These are phyloP conservation scores for Chlamydomonas urium DNA, from an alignment of 139 green algal genomes.

Conservation along the genomic window DNA sequence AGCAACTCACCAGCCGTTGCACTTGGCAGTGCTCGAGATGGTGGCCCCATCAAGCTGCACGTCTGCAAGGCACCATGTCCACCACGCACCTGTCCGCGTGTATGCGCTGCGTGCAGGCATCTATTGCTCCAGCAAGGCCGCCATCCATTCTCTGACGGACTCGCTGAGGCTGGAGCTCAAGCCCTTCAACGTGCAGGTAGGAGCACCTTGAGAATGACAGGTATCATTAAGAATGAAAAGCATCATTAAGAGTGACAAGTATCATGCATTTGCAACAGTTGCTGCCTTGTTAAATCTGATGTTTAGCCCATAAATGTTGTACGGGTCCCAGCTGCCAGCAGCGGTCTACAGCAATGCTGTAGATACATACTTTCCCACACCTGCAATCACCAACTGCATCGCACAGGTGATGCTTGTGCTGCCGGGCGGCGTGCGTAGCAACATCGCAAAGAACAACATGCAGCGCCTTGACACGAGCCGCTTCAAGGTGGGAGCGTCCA, in stretches of 20 bases:
- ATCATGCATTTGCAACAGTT: not conserved
- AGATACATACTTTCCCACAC: not conserved
- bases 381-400: no score
- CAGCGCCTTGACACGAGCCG: not conserved
- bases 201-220: no score
- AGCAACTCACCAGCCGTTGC: no score
- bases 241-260: not conserved
- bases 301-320: not conserved
- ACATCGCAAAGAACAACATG: conserved; percentile 27
- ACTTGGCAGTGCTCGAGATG: no score
- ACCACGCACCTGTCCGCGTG: not conserved
- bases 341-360: not conserved
- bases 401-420: conserved; percentile 34
- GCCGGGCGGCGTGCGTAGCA: conserved; percentile 26
- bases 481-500: conserved; percentile 14
- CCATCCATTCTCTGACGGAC: conserved; percentile 37
- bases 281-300: not conserved
- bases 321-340: not conserved
- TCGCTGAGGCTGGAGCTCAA: conserved; percentile 30
- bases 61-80: no score
- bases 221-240: not conserved
- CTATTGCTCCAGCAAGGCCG: conserved; percentile 6
- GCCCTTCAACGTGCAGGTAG: conserved; percentile 28
- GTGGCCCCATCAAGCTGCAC: no score
- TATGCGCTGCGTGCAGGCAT: not conserved